Conservation (phyloP, 257 asterid genomes). For the Solanum stenotomum region DNA sequence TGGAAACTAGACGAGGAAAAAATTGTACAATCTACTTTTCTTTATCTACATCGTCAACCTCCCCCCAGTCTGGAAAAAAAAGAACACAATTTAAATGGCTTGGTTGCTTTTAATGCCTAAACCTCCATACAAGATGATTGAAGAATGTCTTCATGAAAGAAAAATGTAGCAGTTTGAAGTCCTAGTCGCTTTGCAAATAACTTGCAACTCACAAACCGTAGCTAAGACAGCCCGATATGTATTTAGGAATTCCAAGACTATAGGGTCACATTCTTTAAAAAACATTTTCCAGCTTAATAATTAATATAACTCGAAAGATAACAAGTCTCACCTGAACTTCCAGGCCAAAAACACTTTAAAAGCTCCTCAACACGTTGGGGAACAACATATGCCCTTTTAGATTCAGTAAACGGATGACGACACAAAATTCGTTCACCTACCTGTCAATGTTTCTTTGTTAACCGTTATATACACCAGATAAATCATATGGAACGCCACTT, state of each 20-base stretch:
- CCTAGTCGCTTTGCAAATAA: not conserved
- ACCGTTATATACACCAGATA: not conserved
- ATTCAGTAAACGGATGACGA: conserved; percentile 88
- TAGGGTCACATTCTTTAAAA: not conserved
- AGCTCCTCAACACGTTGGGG: conserved; percentile 91
- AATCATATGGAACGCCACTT: not conserved
- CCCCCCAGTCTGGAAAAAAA: not conserved
- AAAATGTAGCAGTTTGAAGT: not conserved
- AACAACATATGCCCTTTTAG: conserved; percentile 88
- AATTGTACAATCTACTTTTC: not conserved
- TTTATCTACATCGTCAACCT: not conserved
- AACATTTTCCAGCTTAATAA: not conserved
- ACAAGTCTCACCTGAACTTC: conserved; percentile 50
- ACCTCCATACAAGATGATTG: not conserved
- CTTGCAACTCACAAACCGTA: not conserved
- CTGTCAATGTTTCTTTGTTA: conserved; percentile 18
- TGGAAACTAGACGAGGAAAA: not conserved
- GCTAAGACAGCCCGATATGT: not conserved
- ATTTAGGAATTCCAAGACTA: not conserved
- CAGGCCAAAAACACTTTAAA: conserved; percentile 86
- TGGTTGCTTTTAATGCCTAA: not conserved
- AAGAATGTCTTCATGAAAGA: not conserved
- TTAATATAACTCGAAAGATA: not conserved
- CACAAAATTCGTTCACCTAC: conserved; percentile 76
- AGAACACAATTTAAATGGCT: not conserved